A percentile compares a stretch with the other conserved stretches of the same genome.
phyloP scores from a whole-genome alignment of 371 early-diverging fungal genomes.

The Mycotypha africana region DNA sequence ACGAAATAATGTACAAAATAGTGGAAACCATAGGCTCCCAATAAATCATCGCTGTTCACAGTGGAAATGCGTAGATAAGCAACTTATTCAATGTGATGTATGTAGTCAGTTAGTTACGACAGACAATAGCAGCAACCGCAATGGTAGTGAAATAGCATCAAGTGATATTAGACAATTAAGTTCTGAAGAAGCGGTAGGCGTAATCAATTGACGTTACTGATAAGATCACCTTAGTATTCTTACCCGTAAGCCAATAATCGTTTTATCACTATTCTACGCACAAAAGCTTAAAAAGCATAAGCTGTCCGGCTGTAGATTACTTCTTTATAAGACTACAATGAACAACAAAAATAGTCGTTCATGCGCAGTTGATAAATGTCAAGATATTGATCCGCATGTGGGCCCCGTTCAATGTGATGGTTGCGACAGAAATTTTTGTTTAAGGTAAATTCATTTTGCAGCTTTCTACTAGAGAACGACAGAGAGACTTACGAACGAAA shows the following conservation, averaged over 20 bases:
- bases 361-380: slow-evolving; percentile 19
- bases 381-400: slow-evolving; percentile 20
- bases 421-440: slow-evolving; percentile 21
- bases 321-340: slow-evolving; percentile 2
- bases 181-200: slow-evolving; percentile 8
- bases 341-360: background rate
- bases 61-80: slow-evolving; percentile 8
- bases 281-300: slow-evolving; percentile 21
- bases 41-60: slow-evolving; percentile 15
- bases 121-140: background rate
- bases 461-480: no score
- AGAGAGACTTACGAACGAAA: no score
- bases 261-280: no score
- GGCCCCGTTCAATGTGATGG: slow-evolving; percentile 25
- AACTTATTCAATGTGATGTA: slow-evolving; percentile 11
- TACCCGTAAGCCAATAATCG: no score
- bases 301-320: slow-evolving; percentile 6
- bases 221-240: no score
- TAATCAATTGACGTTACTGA: background rate
- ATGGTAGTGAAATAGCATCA: no score
- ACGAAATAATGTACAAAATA: no score
- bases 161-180: no score
- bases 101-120: slow-evolving; percentile 16
- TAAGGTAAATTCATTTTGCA: slow-evolving; percentile 19
- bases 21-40: slow-evolving; percentile 30